Percentiles rank a stretch among this genome's conserved stretches.
phyloP scores from a whole-genome alignment of 495 filamentous ascomycete species.

The Daldinia loculata region DNA sequence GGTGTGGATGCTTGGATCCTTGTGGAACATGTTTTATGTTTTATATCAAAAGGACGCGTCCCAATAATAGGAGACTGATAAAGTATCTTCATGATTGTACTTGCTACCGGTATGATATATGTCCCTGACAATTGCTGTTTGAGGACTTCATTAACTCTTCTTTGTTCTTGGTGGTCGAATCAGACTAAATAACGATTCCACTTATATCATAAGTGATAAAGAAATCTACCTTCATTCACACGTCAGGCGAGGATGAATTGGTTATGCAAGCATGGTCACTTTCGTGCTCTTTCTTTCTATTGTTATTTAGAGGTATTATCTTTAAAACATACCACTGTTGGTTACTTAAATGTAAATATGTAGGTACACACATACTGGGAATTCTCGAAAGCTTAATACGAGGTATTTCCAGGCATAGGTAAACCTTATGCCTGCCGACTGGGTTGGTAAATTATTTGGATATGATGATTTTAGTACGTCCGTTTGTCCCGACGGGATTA shows the following conservation, averaged over 20 bases:
- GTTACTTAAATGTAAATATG: no score
- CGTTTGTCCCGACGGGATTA: not conserved
- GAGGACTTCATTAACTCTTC: not conserved
- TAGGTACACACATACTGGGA: not conserved
- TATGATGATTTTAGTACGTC: not conserved
- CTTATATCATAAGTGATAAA: constrained; percentile 23
- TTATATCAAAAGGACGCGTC: constrained; percentile 35
- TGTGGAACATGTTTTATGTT: constrained; percentile 38
- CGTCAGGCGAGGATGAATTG: not conserved
- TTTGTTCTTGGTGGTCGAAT: constrained; percentile 28
- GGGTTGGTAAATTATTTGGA: not conserved
- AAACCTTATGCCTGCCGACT: not conserved
- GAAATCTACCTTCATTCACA: not conserved
- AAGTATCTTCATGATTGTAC: constrained; percentile 3
- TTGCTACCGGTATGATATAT: no score
- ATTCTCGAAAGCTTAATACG: not conserved
- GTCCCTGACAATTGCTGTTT: not conserved
- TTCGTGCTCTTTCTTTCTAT: no score
- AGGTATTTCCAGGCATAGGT: not conserved
- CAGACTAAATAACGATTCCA: not conserved
- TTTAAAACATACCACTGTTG: no score
- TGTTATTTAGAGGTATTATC: no score
- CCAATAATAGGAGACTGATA: constrained; percentile 29
- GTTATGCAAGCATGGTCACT: no score
- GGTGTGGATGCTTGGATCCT: constrained; percentile 25